Percentiles rank a stretch among this genome's conserved stretches.
These are phyloP conservation scores for Lodderomyces parapsilosis DNA, from an alignment of 1,139 yeast species.

Conservation along the genomic window DNA sequence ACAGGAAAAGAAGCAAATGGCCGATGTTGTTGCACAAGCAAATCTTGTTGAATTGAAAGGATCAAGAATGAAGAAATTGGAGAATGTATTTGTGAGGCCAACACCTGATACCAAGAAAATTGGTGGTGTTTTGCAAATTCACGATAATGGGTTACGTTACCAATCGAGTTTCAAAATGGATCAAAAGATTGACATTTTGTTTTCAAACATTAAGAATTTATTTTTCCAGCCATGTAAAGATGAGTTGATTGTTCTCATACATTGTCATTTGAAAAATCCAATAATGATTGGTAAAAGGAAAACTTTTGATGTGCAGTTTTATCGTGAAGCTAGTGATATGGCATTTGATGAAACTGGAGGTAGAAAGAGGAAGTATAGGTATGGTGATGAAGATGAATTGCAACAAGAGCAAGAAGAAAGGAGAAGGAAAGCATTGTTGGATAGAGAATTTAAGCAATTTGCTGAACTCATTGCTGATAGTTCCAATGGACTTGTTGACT, in stretches of 20 bases:
- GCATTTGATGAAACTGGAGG: constrained; percentile 98
- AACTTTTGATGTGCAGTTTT: constrained; percentile 93
- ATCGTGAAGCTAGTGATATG: constrained; percentile 95
- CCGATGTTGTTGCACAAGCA: constrained; percentile 94
- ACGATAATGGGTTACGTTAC: constrained; percentile 94
- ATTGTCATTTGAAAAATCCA: constrained; percentile 89
- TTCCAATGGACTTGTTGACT: constrained; percentile 74
- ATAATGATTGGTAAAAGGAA: constrained; percentile 95
- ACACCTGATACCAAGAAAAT: constrained; percentile 95
- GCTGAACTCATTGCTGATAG: constrained; percentile 91
- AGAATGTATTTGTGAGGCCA: constrained; percentile 88
- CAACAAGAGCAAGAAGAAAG: constrained; percentile 99
- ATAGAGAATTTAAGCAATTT: constrained; percentile 86
- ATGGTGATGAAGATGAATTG: constrained; percentile 97
- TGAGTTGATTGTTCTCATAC: constrained; percentile 89
- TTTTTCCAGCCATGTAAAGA: constrained; percentile 97
- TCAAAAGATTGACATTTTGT: constrained; percentile 83
- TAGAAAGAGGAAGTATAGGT: constrained; percentile 81
- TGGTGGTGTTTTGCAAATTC: constrained; percentile 88
- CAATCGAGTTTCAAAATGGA: constrained; percentile 81
- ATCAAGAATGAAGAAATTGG: constrained; percentile 81
- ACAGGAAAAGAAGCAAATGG: constrained; percentile 85
- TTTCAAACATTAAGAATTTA: constrained; percentile 87
- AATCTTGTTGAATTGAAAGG: constrained; percentile 75
- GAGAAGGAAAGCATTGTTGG: constrained; percentile 83